Base-by-base conservation (phyloP, 768 basidiomycete species). In the Phallus indusiatus region DNA sequence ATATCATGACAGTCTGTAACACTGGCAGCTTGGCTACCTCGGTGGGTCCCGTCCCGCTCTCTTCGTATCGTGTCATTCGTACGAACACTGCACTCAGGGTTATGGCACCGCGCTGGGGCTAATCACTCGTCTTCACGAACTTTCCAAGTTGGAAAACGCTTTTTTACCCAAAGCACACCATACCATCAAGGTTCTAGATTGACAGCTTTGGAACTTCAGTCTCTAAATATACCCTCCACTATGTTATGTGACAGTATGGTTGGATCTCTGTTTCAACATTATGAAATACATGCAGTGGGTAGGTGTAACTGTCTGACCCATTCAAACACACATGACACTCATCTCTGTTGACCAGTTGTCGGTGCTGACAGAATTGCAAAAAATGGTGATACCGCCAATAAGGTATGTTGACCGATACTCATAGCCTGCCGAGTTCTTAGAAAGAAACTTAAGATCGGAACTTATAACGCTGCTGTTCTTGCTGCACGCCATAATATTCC, bases 211-310 rank as follows among this genome's bases (percentile, higher is more conserved):
- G 95, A 97, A 67, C 80, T 98, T 22, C 83, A 90, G 64, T 86
- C 86, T 3, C 80, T 97, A 49, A 75, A 82, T 36, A 87, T 94
- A 14, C 88, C 92, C 0, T 88, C 89, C 4, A 84, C 86, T 5
- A 95, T 98, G 92, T 86, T 98, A 52, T 95, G 94, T 67, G 95
- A 98, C 68, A 95, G 91, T 36, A 96, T 96, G 89, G 90, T 98
- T 17, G 95, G 95, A 9, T 94, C 92, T 0, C 73, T 97, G 54
- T 90, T 98, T 75, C 91, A 94, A 67, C 83, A 93, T 68, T 79
- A 89, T 67, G 71, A 78, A 20, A 90, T 94, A 55, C 88, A 93
- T 66, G 90, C 85, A 24, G 83, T 94, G 56, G 83, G 88, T 89
- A 62, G 64, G 83, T 58, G 12, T 22, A 54, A 51, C 12, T 33